Base-by-base conservation (phyloP, 2,329 filamentous ascomycete genomes). In the Myriosclerotinia duriaeana region DNA sequence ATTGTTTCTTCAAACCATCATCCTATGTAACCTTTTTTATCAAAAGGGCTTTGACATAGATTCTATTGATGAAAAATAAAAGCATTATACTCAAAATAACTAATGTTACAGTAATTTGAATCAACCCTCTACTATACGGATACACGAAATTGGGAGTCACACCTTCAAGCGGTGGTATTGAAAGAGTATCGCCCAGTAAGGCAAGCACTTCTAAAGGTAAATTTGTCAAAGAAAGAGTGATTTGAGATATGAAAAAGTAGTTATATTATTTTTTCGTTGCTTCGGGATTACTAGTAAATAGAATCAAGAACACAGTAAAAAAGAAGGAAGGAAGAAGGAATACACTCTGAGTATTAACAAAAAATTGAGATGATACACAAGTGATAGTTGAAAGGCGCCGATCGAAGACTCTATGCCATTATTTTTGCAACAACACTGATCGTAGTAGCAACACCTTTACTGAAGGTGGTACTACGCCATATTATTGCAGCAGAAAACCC, bases 1-100 rank as follows among this genome's bases (percentile, higher is more conserved):
- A 22, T n/a, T 26, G n/a, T 12, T 42, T 56, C 30, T 40, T 42
- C 54, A n/a, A 38, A 56, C 54, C 54, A 56, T 56, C 54, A 56
- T 56, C 54, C 30, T 36, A 56, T 8, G 36, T 56, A 11, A 56
- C n/a, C 20, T 42, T 40, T 22, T 56, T 56, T 36, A 22, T 56
- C 36, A 56, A 9, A 40, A 56, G 0, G 7, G 26, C 30, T 38
- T 56, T 56, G 12, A 56, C 54, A 22, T 56, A 56, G 0, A 56
- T 20, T 17, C 54, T 36, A 42, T 56, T 56, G 54, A 56, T 50
- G 54, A 56, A 56, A 5, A 56, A 56, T 22, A 56, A 20, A 36
- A 56, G 36, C 54, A 56, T 56, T n/a, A 56, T n/a, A 9, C 54
- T 12, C 8, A 56, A 17, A 3, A 56, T 36, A 7, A 42, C 36